Evolutionary conservation across 345 rosid genomes (phyloP).

Genomic region (Dipteronia sinensis): DNA sequence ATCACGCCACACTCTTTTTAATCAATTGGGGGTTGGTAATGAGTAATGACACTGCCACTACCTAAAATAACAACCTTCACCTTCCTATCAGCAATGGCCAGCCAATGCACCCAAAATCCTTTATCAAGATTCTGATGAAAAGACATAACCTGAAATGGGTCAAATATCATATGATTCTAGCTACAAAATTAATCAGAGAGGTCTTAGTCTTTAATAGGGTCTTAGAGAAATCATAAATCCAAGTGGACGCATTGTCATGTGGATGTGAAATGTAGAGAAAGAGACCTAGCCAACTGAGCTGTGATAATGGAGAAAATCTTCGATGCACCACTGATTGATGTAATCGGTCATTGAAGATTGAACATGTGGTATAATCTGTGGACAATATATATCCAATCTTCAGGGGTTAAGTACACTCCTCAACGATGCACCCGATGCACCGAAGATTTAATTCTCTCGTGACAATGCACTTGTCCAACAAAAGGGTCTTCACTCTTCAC

Average conservation of each 20-base stretch:
- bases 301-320: neutral
- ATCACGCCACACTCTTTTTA: neutral
- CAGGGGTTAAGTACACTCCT: too few species aligned
- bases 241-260: neutral
- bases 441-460: neutral
- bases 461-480: neutral
- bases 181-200: neutral
- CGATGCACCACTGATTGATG: too few species aligned
- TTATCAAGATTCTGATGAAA: neutral
- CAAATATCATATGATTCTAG: conserved; percentile 2
- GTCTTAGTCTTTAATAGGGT: neutral
- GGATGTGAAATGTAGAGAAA: neutral
- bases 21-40: neutral
- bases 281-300: neutral
- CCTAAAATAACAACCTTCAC: neutral
- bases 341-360: too few species aligned
- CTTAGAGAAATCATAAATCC: too few species aligned
- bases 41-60: neutral
- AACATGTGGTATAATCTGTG: too few species aligned
- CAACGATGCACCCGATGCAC: too few species aligned
- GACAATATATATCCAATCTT: too few species aligned
- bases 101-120: neutral
- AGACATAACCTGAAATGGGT: neutral
- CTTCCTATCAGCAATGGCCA: too few species aligned
- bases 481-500: neutral